Conservation (phyloP, 129 eudicot genomes). For the Escallonia rubra region DNA sequence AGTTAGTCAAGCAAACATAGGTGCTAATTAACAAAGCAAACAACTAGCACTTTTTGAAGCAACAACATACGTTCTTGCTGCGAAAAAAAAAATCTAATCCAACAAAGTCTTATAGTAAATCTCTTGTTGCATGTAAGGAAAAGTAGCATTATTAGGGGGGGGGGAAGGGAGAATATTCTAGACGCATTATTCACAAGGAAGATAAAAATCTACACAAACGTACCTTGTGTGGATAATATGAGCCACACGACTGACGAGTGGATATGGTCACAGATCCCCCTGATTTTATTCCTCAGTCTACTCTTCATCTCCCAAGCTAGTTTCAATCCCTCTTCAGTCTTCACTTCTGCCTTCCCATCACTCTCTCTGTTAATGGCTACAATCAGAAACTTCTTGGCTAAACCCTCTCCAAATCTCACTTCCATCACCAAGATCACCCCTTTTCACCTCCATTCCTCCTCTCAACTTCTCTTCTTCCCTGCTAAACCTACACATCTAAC, state of each 20-base stretch:
- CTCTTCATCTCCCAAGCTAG: neutral
- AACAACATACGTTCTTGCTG: no score
- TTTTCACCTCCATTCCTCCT: constrained; percentile 12
- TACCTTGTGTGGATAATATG: neutral
- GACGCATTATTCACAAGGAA: no score
- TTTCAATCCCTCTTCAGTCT: neutral
- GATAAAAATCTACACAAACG: no score
- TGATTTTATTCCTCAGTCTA: neutral
- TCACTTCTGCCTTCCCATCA: neutral
- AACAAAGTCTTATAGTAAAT: no score
- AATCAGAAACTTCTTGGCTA: constrained; percentile 52
- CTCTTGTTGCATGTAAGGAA: no score
- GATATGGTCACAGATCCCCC: neutral
- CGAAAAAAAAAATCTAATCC: no score
- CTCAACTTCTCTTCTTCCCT: constrained; percentile 16
- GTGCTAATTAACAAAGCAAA: no score
- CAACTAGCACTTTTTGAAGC: no score
- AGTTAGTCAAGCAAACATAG: no score
- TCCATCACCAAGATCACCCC: constrained; percentile 28
- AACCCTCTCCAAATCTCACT: constrained; percentile 34
- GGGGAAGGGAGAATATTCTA: no score
- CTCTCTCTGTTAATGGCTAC: constrained; percentile 43
- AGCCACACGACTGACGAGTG: constrained; percentile 10
- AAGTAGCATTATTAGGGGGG: no score
- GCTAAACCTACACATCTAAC: constrained; percentile 19